phyloP scores from a whole-genome alignment of 495 filamentous ascomycete species.

The Cladorrhinum samala region DNA sequence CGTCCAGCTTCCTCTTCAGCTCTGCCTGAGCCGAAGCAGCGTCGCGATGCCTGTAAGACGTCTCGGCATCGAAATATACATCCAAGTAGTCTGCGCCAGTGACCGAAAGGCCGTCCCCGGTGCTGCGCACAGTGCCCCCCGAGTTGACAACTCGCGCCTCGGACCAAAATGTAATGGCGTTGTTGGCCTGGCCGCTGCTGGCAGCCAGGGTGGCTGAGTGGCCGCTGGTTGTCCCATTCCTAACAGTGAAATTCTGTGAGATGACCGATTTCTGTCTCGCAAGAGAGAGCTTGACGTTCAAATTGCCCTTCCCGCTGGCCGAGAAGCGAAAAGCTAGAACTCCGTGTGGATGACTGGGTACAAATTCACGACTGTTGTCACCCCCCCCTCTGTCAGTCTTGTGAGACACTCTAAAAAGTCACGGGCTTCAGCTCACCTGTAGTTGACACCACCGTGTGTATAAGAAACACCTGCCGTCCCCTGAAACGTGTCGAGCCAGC shows the following conservation, averaged over 20 bases:
- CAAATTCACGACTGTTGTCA: slow-evolving; percentile 29
- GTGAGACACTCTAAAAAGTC: too few species aligned
- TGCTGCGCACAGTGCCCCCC: slow-evolving; percentile 17
- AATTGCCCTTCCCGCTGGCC: slow-evolving; percentile 11
- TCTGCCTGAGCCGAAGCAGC: slow-evolving; percentile 24
- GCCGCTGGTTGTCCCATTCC: not conserved
- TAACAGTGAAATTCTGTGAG: not conserved
- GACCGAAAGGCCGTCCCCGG: slow-evolving; percentile 13
- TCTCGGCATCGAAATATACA: slow-evolving; percentile 19
- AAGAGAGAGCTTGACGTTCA: slow-evolving; percentile 27
- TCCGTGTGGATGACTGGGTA: slow-evolving; percentile 38
- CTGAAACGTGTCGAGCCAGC: slow-evolving; percentile 38
- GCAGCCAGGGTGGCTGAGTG: not conserved
- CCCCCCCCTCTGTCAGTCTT: too few species aligned
- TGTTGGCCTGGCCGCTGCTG: slow-evolving; percentile 9
- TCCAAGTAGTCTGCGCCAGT: slow-evolving; percentile 17
- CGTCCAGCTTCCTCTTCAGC: slow-evolving; percentile 21
- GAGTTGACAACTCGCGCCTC: slow-evolving; percentile 6
- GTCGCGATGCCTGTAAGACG: slow-evolving; percentile 14
- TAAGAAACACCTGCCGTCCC: slow-evolving; percentile 36
- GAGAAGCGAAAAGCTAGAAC: slow-evolving; percentile 38
- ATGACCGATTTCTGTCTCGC: slow-evolving; percentile 16
- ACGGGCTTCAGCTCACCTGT: too few species aligned
- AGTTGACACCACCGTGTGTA: slow-evolving; percentile 25
- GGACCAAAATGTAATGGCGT: slow-evolving; percentile 9